Evolutionary conservation across 164 flowering plant genomes (phyloP), one percentile per base, ranked within the genome.

Genomic region (Saururus chinensis): DNA sequence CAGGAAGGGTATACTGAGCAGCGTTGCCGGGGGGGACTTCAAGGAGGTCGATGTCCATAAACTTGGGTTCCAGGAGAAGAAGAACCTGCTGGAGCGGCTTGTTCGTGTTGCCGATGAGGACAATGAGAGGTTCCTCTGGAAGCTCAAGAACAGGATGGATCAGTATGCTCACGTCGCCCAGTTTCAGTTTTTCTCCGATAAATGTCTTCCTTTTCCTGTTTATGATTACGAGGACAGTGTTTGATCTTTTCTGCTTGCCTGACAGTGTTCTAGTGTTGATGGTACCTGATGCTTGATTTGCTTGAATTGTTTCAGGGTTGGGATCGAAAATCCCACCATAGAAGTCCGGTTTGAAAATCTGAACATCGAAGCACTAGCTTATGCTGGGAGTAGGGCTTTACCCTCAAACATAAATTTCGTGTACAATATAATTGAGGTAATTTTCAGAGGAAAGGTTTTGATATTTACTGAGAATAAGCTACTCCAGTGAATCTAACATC

Each of bases 91-190:
- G 25, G 96, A 92, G 30, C 71, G 77, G 57, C 30, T 92, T 8
- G 80, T 92, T 25, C 84, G 64, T 74, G 88, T 83, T 62, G 87
- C 96, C 0, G 96, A 92, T 64, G 98, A 89, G 68, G 95, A 92
- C 69, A 92, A 89, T 60, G 98, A 92, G 79, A 85, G 76, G 79
- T 89, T 81, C 85, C 67, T 92, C 74, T 70, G 37, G 53, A 92
- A 84, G 67, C 77, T 89, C 59, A 79, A 88, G 58, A 67, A 80
- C 56, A 76, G 98, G 51, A 83, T 89, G 49, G 95, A 89, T 26
- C 82, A 78, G 98, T 92, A 52, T 53, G 22, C 19, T 59, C 37
- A 40, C 22, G 6, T 30, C 37, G 6, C 37, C 1, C 51, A 35
- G 7, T 59, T 9, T 59, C n/a, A 10, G 16, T 8, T 51, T 4